Percentiles rank a stretch among this genome's conserved stretches.
Evolutionary conservation across 371 early-diverging fungal genomes (phyloP).

Genomic region (Rhizomucor miehei): DNA sequence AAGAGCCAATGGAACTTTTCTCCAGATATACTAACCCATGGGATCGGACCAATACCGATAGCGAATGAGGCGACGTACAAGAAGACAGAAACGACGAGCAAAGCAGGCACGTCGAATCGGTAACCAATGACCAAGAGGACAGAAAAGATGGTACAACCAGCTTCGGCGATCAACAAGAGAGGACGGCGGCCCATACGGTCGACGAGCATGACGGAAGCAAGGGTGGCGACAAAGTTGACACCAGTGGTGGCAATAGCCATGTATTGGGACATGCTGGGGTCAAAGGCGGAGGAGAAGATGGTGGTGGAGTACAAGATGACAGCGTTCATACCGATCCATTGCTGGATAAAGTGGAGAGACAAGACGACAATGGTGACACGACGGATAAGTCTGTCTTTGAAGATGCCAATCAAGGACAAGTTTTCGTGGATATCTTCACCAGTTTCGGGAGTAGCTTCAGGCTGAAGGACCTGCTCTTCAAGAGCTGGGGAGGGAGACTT

Average conservation of each 20-base stretch:
- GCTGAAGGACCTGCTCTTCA: conserved; percentile 7
- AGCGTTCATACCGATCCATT: conserved; percentile 84
- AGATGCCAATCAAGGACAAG: conserved; percentile 27
- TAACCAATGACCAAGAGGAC: conserved; percentile 50
- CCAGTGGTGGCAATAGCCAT: conserved; percentile 56
- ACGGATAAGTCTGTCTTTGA: conserved; percentile 29
- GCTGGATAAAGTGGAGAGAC: conserved; percentile 66
- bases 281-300: conserved; percentile 52
- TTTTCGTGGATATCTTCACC: conserved; percentile 21
- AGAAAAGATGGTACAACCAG: conserved; percentile 52
- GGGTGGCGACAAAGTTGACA: conserved; percentile 54
- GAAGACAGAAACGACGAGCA: conserved; percentile 34
- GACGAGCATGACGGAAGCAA: conserved; percentile 55
- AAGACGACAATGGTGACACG: conserved; percentile 49
- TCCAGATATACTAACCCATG: conserved; percentile 10
- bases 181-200: conserved; percentile 74
- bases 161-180: conserved; percentile 60
- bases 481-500: not conserved
- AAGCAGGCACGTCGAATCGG: conserved; percentile 19
- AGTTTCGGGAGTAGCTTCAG: conserved; percentile 14
- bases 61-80: conserved; percentile 60
- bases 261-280: conserved; percentile 38
- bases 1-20: not conserved
- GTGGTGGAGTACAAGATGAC: conserved; percentile 75
- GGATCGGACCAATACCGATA: conserved; percentile 47